Conservation (phyloP, 176 grass and related monocot genomes). For the Miscanthus lutarioriparius region DNA sequence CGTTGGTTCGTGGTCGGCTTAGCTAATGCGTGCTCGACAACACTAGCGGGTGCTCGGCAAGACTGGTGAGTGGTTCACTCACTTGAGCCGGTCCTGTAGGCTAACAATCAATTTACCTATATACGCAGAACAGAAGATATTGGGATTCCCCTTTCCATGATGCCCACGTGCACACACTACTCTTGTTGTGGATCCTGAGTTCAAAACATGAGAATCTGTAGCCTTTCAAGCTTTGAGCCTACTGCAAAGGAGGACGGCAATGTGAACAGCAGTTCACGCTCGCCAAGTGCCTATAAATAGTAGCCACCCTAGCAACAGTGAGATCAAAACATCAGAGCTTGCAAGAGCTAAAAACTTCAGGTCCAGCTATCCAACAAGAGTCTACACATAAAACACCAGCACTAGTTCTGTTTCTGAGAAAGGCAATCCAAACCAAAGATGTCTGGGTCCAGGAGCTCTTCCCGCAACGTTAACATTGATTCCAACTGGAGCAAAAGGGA, state of each 20-base stretch:
- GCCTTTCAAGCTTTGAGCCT: conserved; percentile 12
- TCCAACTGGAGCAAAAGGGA: conserved; percentile 66
- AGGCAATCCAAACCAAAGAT: conserved; percentile 36
- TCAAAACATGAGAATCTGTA: conserved; percentile 16
- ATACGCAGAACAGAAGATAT: not conserved
- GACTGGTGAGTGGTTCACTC: too few relatives aligned
- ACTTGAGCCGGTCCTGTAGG: too few relatives aligned
- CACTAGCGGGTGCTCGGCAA: too few relatives aligned
- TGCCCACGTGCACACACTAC: not conserved
- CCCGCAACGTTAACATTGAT: conserved; percentile 7
- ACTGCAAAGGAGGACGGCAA: not conserved
- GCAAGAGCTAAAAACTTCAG: conserved; percentile 7
- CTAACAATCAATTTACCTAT: not conserved
- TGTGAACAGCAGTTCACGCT: not conserved
- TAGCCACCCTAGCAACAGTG: conserved; percentile 20
- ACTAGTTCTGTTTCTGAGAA: conserved; percentile 5
- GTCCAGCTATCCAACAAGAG: not conserved
- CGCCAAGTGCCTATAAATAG: conserved; percentile 49
- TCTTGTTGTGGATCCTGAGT: not conserved
- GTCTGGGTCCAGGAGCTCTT: conserved; percentile 53
- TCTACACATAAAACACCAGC: not conserved
- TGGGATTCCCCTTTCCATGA: not conserved
- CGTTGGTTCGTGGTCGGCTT: too few relatives aligned
- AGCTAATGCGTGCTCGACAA: too few relatives aligned
- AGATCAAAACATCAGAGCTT: conserved; percentile 35